Base-by-base conservation (phyloP, 345 rosid genomes). In the Aquilaria sinensis region DNA sequence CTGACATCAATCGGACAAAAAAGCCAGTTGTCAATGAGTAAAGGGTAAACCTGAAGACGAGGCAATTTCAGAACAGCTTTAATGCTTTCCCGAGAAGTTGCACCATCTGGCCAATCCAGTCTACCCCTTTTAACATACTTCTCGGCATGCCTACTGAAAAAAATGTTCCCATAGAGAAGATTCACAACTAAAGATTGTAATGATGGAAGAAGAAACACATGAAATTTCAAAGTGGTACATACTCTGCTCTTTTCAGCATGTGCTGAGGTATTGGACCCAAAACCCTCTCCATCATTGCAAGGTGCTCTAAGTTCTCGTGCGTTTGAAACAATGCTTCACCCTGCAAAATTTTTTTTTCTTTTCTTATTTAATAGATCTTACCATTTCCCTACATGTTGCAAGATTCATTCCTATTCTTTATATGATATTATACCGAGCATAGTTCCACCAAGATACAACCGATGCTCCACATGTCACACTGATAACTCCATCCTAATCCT, bases 251-350 rank as follows among this genome's bases (percentile, higher is more conserved):
- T 53, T 74, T 76, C 71, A 81, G 56, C 78, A 83, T 77, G 64
- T 80, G 89, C 60, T 70, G 89, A 56, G 93, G 89, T 58, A 86
- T 62, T 4, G 79, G 81, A 41, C 93, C 89, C 51, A 86, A 72
- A 61, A 78, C 85, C 78, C 81, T 81, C 73, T 86, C 89, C 87
- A 86, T 86, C 89, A 86, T 83, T 23, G 89, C 93, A 46, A 83
- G 68, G 72, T 83, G 93, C 80, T 83, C 92, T 32, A 86, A 67
- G 74, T 81, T 86, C 64, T 86, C 93, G 53, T 81, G 87, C 3
- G 87, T 83, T 79, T 86, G 93, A 69, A 86, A 86, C 75, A 86
- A 70, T 43, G 89, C 87, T 77, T 81, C 85, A 64, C 89, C 93
- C 89, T 83, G 82, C 56, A 54, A 61, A 9, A 56, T 11, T 61